Evolutionary conservation across 176 grass and related monocot genomes (phyloP).

Genomic region (Triticum timopheevii): DNA sequence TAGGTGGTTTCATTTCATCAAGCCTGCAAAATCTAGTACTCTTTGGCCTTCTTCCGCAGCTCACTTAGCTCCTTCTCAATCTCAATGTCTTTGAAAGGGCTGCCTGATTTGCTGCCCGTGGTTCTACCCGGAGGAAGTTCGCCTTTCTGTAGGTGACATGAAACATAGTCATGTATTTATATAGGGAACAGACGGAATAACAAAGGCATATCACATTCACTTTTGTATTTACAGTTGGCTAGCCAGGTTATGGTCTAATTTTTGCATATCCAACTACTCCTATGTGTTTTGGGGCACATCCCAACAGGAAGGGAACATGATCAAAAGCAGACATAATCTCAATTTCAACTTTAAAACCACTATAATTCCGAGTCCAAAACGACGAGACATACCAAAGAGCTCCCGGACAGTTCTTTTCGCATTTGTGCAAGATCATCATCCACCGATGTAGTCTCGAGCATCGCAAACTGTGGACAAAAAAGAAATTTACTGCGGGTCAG

Average conservation of each 20-base stretch:
- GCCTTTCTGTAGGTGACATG: constrained; percentile 60
- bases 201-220: neutral
- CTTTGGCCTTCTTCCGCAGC: constrained; percentile 78
- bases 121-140: constrained; percentile 79
- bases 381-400: constrained; percentile 55
- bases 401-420: constrained; percentile 72
- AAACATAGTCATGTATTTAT: neutral
- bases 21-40: constrained; percentile 46
- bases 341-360: neutral
- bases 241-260: neutral
- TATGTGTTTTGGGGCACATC: no score
- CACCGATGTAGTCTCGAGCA: constrained; percentile 78
- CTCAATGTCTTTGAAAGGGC: constrained; percentile 66
- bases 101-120: constrained; percentile 40
- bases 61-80: constrained; percentile 90
- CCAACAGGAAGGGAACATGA: no score
- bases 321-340: no score
- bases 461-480: constrained; percentile 64
- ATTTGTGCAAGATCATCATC: constrained; percentile 86
- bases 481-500: constrained; percentile 9
- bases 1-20: neutral
- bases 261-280: no score
- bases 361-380: constrained; percentile 15
- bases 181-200: neutral
- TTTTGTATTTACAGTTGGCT: neutral